Evolutionary conservation across 371 early-diverging fungal species (phyloP).

Genomic region (Mucor circinelloides): DNA sequence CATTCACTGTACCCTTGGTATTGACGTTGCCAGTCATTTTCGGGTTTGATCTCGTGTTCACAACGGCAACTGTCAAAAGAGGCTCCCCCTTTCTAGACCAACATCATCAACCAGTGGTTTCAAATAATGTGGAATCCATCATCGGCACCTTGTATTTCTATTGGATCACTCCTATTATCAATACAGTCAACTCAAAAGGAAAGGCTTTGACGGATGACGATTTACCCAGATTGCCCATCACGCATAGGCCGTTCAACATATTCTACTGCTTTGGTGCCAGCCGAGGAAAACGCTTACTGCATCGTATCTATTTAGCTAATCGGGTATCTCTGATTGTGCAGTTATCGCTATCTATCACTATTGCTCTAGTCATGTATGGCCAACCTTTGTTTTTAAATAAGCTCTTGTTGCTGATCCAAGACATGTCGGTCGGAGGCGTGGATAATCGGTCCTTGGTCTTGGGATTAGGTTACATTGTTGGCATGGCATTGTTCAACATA

Average conservation of each 20-base stretch:
- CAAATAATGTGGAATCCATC: constrained; percentile 21
- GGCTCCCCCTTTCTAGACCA: constrained; percentile 41
- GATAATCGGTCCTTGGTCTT: constrained; percentile 23
- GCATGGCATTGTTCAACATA: constrained; percentile 35
- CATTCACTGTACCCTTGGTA: constrained; percentile 1
- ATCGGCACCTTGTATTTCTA: constrained; percentile 23
- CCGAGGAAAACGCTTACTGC: constrained; percentile 19
- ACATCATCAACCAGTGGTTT: constrained; percentile 19
- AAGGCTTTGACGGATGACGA: constrained; percentile 31
- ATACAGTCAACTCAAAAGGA: constrained; percentile 25
- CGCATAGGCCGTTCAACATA: constrained; percentile 32
- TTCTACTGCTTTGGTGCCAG: constrained; percentile 26
- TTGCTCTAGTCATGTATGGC: constrained; percentile 30
- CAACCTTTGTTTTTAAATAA: constrained; percentile 41
- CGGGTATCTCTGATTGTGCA: constrained; percentile 27
- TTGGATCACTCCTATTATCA: constrained; percentile 32
- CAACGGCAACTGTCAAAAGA: constrained; percentile 25
- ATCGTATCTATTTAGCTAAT: constrained; percentile 31
- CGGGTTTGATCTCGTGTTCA: constrained; percentile 23
- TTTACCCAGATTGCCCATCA: constrained; percentile 29
- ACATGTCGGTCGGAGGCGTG: constrained; percentile 14
- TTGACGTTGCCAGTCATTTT: constrained; percentile 12
- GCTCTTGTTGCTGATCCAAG: constrained; percentile 34
- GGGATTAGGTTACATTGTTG: constrained; percentile 42
- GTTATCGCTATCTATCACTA: constrained; percentile 19